Conservation (phyloP, 1,284 basidiomycete genomes). For the Takashimella koratensis region DNA sequence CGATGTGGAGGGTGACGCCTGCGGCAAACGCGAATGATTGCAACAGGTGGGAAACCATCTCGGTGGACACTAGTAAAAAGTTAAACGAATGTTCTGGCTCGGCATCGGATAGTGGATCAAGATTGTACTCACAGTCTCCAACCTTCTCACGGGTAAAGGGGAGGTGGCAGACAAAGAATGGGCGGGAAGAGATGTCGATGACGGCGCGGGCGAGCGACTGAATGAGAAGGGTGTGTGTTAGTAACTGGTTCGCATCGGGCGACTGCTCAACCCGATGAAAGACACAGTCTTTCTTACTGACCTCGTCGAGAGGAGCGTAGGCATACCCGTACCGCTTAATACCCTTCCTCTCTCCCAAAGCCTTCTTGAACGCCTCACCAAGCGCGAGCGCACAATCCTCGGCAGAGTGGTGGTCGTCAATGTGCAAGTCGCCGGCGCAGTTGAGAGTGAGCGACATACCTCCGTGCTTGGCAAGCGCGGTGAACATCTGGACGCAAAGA, state of each 20-base stretch:
- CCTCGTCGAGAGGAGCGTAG: slow-evolving; percentile 96
- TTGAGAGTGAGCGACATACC: slow-evolving; percentile 85
- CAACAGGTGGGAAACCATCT: slow-evolving; percentile 72
- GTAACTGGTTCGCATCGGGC: too few species aligned
- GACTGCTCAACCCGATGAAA: neutral
- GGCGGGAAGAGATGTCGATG: slow-evolving; percentile 95
- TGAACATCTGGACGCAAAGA: slow-evolving; percentile 95
- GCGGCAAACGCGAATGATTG: slow-evolving; percentile 49
- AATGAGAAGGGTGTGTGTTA: neutral
- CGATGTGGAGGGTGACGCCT: slow-evolving; percentile 65
- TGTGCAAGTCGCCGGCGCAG: slow-evolving; percentile 93
- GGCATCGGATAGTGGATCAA: neutral
- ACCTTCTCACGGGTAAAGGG: slow-evolving; percentile 92
- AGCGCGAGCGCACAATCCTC: slow-evolving; percentile 93
- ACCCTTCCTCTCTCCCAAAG: slow-evolving; percentile 89
- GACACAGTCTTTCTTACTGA: slow-evolving; percentile 44
- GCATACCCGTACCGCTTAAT: slow-evolving; percentile 95
- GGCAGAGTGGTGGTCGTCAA: slow-evolving; percentile 99
- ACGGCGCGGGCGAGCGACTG: slow-evolving; percentile 92
- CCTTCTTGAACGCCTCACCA: slow-evolving; percentile 91
- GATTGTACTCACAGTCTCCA: slow-evolving; percentile 63
- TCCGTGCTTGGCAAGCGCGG: slow-evolving; percentile 88
- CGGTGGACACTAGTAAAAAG: slow-evolving; percentile 63
- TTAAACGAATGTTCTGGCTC: neutral
- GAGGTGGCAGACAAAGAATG: slow-evolving; percentile 90